Conservation (phyloP, 2,329 filamentous ascomycete species). For the Alternaria gansuensis region DNA sequence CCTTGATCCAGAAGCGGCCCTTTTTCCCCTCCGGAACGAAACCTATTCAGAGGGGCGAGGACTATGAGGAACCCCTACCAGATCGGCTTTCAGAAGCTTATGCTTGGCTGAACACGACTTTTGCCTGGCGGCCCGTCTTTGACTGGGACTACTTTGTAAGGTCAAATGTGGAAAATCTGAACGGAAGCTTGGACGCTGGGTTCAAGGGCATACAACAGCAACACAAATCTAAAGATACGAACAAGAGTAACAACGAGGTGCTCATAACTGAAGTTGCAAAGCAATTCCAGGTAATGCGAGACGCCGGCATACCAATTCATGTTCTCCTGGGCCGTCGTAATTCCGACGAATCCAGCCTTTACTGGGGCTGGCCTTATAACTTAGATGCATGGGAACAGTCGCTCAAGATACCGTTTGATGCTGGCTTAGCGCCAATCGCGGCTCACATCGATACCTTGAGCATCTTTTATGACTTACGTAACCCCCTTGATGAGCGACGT, state of each 20-base stretch:
- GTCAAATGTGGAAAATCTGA: not conserved
- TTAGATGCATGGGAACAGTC: slow-evolving; percentile 26
- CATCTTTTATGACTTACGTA: slow-evolving; percentile 39
- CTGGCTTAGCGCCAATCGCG: slow-evolving; percentile 29
- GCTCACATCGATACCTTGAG: slow-evolving; percentile 31
- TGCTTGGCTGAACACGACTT: slow-evolving; percentile 32
- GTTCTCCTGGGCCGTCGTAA: slow-evolving; percentile 35
- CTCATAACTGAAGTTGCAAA: slow-evolving; percentile 6
- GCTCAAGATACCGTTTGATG: slow-evolving; percentile 22
- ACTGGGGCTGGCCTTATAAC: slow-evolving; percentile 34
- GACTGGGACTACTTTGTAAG: slow-evolving; percentile 41
- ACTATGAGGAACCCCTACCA: not conserved
- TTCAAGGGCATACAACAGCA: not conserved
- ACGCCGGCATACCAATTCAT: slow-evolving; percentile 32
- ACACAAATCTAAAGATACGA: not conserved
- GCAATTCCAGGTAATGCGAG: slow-evolving; percentile 27
- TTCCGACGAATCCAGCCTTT: slow-evolving; percentile 27
- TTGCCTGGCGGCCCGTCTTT: slow-evolving; percentile 40
- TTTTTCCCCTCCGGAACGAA: not conserved
- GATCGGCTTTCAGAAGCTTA: slow-evolving; percentile 20
- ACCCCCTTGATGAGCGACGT: slow-evolving; percentile 28
- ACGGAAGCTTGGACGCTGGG: not conserved
- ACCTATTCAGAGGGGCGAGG: not conserved
- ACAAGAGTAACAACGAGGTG: not conserved
- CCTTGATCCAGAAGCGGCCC: slow-evolving; percentile 25